phyloP scores from a whole-genome alignment of 371 early-diverging fungal genomes.

The Mucor lusitanicus region DNA sequence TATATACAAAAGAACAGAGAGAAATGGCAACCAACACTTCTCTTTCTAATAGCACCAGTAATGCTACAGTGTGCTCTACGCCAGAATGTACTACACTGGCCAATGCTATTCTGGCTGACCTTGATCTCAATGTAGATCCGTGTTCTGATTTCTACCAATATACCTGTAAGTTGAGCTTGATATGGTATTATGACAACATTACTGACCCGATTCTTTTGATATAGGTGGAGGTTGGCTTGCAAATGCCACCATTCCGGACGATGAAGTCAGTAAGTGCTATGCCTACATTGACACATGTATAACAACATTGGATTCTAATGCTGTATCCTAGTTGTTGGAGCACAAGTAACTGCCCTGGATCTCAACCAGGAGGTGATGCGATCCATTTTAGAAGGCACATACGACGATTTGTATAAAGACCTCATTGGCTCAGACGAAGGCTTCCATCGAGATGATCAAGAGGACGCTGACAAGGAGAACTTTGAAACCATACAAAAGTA shows the following conservation, averaged over 20 bases:
- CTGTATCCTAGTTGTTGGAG: slow-evolving; percentile 21
- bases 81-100: slow-evolving; percentile 47
- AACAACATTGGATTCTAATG: neutral
- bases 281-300: neutral
- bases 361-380: slow-evolving; percentile 30
- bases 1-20: neutral
- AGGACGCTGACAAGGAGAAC: slow-evolving; percentile 33
- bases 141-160: slow-evolving; percentile 55
- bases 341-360: slow-evolving; percentile 27
- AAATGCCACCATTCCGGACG: slow-evolving; percentile 40
- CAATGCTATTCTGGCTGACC: slow-evolving; percentile 25
- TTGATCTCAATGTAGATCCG: slow-evolving; percentile 38
- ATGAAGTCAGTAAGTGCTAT: slow-evolving; percentile 33
- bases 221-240: slow-evolving; percentile 54
- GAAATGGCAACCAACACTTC: neutral
- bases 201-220: neutral
- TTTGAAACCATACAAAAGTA: slow-evolving; percentile 50
- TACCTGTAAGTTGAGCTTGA: slow-evolving; percentile 42
- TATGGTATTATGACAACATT: too few species aligned
- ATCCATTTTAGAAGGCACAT: slow-evolving; percentile 18
- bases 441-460: slow-evolving; percentile 14
- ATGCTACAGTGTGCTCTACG: slow-evolving; percentile 25
- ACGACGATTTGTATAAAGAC: slow-evolving; percentile 27
- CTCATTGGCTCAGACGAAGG: slow-evolving; percentile 7
- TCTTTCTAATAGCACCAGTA: neutral